Base-by-base conservation (phyloP, 2,329 filamentous ascomycete genomes). In the Exophiala mesophila region DNA sequence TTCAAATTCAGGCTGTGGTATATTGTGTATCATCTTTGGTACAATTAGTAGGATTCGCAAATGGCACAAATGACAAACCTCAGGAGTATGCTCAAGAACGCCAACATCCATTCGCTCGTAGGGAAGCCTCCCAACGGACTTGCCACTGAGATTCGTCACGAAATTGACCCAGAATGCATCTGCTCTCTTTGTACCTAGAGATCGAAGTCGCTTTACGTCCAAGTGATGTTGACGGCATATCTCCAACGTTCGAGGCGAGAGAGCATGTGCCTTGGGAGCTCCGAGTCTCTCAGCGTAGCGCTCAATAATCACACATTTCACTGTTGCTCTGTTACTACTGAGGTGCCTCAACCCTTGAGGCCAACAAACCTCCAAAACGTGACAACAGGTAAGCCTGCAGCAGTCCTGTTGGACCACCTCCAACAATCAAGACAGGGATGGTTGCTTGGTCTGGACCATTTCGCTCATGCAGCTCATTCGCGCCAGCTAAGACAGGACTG, bases 131-230 rank as follows among this genome's bases (percentile, higher is more conserved):
- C 64, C 65, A 12, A 68, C 61, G 17, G 54, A 55, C 17, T 63
- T 54, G 2, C 63, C 63, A 29, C 53, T 58, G 24, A 69, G 47
- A 35, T 58, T 65, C 1, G 63, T 67, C 8, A 67, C 49, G 35
- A 68, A 67, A 41, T 66, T 66, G 7, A 67, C 64, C 63, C 63
- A 68, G 39, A 56, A 63, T 0, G 63, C 63, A 55, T 68, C 63
- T 43, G 39, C 55, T 48, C 46, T 57, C 7, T 44, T 45, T 8
- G 52, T 58, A 4, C 64, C 57, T 13, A 65, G 36, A 3, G 45
- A 52, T 15, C 46, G 46, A 23, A 49, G 37, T n/a, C 36, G 26
- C 23, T 55, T 56, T 6, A 57, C 53, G 18, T 57, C 57, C 2
- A 61, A 39, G 3, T 54, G 50, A 20, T 54, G 58, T 24, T 59